Percentiles rank a stretch among this genome's conserved stretches.
phyloP scores from a whole-genome alignment of 1,139 yeast species.

The Kluyveromyces marxianus region DNA sequence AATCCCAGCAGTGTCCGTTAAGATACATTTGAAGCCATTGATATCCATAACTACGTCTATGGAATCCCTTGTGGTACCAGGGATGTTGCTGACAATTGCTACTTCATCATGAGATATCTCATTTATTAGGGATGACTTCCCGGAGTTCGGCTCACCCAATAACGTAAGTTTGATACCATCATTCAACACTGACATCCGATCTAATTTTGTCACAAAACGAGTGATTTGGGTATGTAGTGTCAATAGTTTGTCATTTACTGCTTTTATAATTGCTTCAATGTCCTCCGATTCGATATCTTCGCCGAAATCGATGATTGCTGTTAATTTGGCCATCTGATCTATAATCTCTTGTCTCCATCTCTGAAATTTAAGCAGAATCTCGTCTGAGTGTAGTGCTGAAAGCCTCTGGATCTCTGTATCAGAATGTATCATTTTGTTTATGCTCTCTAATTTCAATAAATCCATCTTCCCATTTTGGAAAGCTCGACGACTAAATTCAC shows the following conservation, averaged over 20 bases:
- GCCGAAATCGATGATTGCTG: conserved; percentile 93
- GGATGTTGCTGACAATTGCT: conserved; percentile 84
- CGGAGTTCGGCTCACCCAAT: conserved; percentile 94
- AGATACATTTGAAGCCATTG: conserved; percentile 71
- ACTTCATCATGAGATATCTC: conserved; percentile 68
- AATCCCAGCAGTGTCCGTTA: conserved; percentile 94
- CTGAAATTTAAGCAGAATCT: conserved; percentile 45
- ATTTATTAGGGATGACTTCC: conserved; percentile 83
- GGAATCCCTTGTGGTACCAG: conserved; percentile 92
- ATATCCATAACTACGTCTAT: conserved; percentile 77
- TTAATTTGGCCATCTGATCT: conserved; percentile 60
- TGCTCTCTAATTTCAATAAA: conserved; percentile 84
- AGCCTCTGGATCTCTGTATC: conserved; percentile 85
- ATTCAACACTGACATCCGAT: conserved; percentile 56
- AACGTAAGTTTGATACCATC: conserved; percentile 69
- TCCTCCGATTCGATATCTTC: conserved; percentile 84
- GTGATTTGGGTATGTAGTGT: conserved; percentile 40
- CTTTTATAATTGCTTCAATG: conserved; percentile 39
- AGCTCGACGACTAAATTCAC: conserved; percentile 85
- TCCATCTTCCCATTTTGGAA: conserved; percentile 61
- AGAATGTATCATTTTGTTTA: conserved; percentile 83
- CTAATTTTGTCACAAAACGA: conserved; percentile 43
- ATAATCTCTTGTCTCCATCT: conserved; percentile 65
- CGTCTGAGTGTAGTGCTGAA: conserved; percentile 70
- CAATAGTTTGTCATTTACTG: conserved; percentile 41